phyloP scores from a whole-genome alignment of 2,329 filamentous ascomycete genomes.

The Penicillium hordei region DNA sequence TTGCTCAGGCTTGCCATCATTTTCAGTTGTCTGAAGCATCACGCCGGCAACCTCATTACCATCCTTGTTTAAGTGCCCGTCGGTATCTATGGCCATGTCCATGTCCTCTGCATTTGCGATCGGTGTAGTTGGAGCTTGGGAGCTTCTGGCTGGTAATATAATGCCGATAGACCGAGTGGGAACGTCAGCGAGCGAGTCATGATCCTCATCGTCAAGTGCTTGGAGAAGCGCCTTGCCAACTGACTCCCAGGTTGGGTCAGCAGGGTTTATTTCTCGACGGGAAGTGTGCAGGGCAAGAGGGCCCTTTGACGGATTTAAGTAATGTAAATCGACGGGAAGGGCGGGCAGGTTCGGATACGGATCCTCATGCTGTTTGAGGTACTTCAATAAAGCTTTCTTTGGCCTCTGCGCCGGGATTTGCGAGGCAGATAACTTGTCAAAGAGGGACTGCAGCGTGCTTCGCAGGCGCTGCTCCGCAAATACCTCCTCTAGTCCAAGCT shows the following conservation, averaged over 20 bases:
- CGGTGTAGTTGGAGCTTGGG: constrained; percentile 23
- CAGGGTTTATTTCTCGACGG: constrained; percentile 41
- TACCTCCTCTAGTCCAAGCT: constrained; percentile 59
- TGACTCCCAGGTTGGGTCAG: constrained; percentile 46
- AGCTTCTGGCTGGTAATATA: constrained; percentile 37
- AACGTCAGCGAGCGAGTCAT: constrained; percentile 26
- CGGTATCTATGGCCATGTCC: constrained; percentile 14
- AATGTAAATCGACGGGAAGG: constrained; percentile 32
- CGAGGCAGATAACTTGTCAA: constrained; percentile 56
- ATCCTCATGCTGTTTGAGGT: constrained; percentile 56
- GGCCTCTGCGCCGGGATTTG: constrained; percentile 52
- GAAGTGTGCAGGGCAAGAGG: constrained; percentile 40
- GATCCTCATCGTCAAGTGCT: constrained; percentile 44
- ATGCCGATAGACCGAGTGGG: constrained; percentile 46
- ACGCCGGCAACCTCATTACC: constrained; percentile 19
- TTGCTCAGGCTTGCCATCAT: constrained; percentile 11
- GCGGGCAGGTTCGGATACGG: constrained; percentile 51
- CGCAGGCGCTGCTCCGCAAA: constrained; percentile 55
- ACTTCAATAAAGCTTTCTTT: constrained; percentile 53
- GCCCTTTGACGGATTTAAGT: constrained; percentile 29
- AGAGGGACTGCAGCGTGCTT: constrained; percentile 50
- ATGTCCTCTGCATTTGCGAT: constrained; percentile 18
- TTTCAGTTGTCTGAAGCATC: constrained; percentile 18
- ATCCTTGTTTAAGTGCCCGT: constrained; percentile 2
- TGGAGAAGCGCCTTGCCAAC: constrained; percentile 52